Evolutionary conservation across 2,329 filamentous ascomycete genomes (phyloP).

Genomic region (Claviceps africana): DNA sequence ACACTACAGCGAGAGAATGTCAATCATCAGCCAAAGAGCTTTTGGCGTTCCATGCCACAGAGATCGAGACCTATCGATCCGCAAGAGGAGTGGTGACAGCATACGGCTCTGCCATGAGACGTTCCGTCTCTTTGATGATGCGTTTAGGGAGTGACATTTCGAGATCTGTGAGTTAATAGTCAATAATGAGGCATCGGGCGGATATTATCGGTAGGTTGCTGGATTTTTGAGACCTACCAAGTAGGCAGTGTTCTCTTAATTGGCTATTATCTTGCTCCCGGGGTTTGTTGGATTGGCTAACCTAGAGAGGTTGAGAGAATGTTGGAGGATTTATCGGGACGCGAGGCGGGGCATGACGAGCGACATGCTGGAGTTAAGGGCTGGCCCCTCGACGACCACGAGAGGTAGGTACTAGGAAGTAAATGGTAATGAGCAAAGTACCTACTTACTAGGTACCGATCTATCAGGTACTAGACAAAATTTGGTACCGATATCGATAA

Average conservation of each 20-base stretch:
- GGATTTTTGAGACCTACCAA: not conserved
- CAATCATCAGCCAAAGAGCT: not conserved
- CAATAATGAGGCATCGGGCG: not conserved
- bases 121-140: slow-evolving; percentile 97
- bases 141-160: slow-evolving; percentile 76
- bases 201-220: not conserved
- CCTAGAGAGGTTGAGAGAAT: not conserved
- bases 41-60: not conserved
- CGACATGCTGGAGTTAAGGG: not conserved
- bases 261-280: not conserved
- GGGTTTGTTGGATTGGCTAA: not conserved
- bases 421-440: too few species aligned
- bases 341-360: slow-evolving; percentile 6
- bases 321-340: not conserved
- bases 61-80: slow-evolving; percentile 2
- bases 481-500: too few species aligned
- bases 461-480: too few species aligned
- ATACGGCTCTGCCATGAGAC: slow-evolving; percentile 91
- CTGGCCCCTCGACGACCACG: not conserved
- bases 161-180: not conserved
- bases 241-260: not conserved
- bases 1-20: slow-evolving; percentile 43
- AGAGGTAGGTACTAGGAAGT: too few species aligned
- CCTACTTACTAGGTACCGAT: too few species aligned
- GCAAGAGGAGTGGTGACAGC: slow-evolving; percentile 17